Evolutionary conservation across 2,329 filamentous ascomycete species (phyloP).

Genomic region (Basipetospora chlamydospora): DNA sequence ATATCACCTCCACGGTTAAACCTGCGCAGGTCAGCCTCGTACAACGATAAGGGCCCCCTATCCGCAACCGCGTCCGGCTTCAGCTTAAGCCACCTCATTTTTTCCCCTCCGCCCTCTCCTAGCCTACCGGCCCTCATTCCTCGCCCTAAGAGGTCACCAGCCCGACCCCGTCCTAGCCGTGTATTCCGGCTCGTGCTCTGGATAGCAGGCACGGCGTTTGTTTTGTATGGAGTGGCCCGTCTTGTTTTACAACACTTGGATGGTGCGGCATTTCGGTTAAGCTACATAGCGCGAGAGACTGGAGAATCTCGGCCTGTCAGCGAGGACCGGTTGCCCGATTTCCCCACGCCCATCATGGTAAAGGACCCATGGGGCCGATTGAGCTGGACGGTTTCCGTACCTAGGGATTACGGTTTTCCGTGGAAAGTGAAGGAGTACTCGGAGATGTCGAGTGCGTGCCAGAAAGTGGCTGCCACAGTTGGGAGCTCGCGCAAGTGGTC

Average conservation of each 20-base stretch:
- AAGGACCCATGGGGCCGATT: conserved; percentile 48
- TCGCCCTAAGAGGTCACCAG: conserved; percentile 46
- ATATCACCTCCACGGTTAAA: conserved; percentile 42
- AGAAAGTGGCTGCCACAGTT: conserved; percentile 46
- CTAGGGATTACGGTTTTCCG: conserved; percentile 50
- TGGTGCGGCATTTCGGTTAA: conserved; percentile 15
- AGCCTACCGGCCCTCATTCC: conserved; percentile 54
- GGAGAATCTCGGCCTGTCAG: conserved; percentile 42
- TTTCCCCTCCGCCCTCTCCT: conserved; percentile 55
- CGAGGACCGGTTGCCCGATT: conserved; percentile 50
- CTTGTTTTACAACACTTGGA: conserved; percentile 21
- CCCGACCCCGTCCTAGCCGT: conserved; percentile 40
- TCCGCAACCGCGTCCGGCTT: conserved; percentile 49
- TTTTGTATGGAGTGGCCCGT: conserved; percentile 32
- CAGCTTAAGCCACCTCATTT: conserved; percentile 52
- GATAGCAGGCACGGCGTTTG: conserved; percentile 30
- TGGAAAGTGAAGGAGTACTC: conserved; percentile 50
- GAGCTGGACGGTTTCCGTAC: conserved; percentile 74
- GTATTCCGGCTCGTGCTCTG: conserved; percentile 42
- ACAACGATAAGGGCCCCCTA: conserved; percentile 37
- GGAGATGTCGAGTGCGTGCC: conserved; percentile 53
- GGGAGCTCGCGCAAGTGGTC: conserved; percentile 21
- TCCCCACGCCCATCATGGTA: conserved; percentile 58
- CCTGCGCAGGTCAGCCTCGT: conserved; percentile 43
- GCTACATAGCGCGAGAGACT: background rate